Evolutionary conservation across 2,329 filamentous ascomycete species (phyloP).

Genomic region (Aureobasidium sp.): DNA sequence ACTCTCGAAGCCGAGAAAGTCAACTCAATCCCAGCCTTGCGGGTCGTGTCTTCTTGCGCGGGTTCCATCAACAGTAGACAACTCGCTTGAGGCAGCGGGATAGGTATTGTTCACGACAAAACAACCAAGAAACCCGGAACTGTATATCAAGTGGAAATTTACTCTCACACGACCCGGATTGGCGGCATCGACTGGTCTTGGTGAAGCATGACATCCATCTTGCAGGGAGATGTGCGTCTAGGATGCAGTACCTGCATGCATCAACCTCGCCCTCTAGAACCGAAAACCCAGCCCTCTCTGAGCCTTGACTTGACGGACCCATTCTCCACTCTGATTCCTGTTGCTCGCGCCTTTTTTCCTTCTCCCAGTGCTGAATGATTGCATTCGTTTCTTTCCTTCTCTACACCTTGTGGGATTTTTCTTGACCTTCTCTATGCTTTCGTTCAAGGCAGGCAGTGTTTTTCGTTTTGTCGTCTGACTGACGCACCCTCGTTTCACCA

Average conservation of each 20-base stretch:
- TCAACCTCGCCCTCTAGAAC: slow-evolving; percentile 13
- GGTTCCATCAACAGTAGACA: not conserved
- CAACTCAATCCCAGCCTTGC: slow-evolving; percentile 8
- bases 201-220: slow-evolving; percentile 13
- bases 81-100: not conserved
- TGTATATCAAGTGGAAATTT: not conserved
- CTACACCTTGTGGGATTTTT: not conserved
- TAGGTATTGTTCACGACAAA: not conserved
- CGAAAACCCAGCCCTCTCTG: slow-evolving; percentile 11
- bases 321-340: slow-evolving; percentile 11
- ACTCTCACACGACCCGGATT: not conserved
- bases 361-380: not conserved
- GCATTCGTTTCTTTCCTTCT: not conserved
- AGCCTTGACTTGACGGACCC: slow-evolving; percentile 6
- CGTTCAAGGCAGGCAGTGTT: slow-evolving; percentile 10
- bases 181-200: slow-evolving; percentile 2
- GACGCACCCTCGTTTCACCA: slow-evolving; percentile 13
- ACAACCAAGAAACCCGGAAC: not conserved
- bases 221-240: slow-evolving; percentile 12
- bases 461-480: slow-evolving; percentile 11
- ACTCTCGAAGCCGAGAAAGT: slow-evolving; percentile 1
- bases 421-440: slow-evolving; percentile 5
- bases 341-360: slow-evolving; percentile 9
- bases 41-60: not conserved
- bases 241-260: slow-evolving; percentile 12